phyloP scores from a whole-genome alignment of 139 green algal genomes.

The Zygnema cylindricum region DNA sequence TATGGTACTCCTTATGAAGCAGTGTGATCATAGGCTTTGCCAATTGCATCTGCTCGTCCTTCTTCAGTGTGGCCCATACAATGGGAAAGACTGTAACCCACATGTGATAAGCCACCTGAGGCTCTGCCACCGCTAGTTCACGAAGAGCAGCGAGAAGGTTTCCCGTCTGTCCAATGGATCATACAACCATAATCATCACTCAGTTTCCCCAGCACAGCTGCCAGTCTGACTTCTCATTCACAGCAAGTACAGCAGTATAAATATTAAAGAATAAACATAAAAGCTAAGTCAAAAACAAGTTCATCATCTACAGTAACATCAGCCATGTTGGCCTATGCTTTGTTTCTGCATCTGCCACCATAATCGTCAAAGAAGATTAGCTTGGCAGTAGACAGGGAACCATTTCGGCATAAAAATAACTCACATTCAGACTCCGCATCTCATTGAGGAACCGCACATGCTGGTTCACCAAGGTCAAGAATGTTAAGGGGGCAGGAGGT shows the following conservation, averaged over 20 bases:
- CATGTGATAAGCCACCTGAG: conserved; percentile 74
- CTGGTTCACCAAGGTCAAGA: conserved; percentile 65
- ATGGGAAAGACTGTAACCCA: conserved; percentile 98
- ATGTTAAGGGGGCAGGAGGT: not conserved
- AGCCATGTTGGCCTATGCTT: too few relatives aligned
- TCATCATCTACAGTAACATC: too few relatives aligned
- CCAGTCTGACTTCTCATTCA: not conserved
- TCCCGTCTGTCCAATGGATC: not conserved
- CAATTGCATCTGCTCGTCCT: conserved; percentile 88
- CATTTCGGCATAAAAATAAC: not conserved
- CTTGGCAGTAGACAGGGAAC: too few relatives aligned
- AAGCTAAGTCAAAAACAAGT: too few relatives aligned
- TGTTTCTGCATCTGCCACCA: too few relatives aligned
- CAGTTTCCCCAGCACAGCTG: not conserved
- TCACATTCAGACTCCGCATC: conserved; percentile 61
- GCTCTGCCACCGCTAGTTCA: conserved; percentile 79
- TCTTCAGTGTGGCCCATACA: conserved; percentile 91
- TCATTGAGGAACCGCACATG: conserved; percentile 73
- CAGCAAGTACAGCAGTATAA: conserved; percentile 2
- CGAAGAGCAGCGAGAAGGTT: conserved; percentile 83
- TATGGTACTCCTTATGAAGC: conserved; percentile 89
- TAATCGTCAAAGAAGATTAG: too few relatives aligned
- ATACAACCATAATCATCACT: too few relatives aligned
- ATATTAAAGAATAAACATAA: too few relatives aligned
- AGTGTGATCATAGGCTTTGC: conserved; percentile 95